Evolutionary conservation across 768 basidiomycete species (phyloP), one percentile per base, ranked within the genome.

Genomic region (Tulasnella sp.): DNA sequence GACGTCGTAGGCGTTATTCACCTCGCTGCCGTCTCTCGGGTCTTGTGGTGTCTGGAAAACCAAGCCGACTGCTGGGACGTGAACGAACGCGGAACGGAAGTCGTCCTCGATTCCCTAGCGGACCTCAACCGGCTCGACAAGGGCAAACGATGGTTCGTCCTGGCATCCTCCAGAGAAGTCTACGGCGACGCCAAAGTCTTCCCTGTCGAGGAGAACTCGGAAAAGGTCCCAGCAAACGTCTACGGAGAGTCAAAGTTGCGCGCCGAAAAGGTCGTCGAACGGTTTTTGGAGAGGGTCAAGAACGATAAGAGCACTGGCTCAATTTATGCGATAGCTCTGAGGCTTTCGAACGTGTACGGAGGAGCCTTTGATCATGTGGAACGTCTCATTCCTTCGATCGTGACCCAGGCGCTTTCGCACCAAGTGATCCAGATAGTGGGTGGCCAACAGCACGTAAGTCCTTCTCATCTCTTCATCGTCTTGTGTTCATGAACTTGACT

Each of bases 341-440:
- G 79, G 11, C 78, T 78, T n/a, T 69, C 75, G 17, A 77, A 77
- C 34, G 75, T 80, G 22, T 80, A 80, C 44, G 80, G 80, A 5
- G 77, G 74, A 32, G 71, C 75, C 0, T 73, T 74, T 8, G 78
- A 78, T 66, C 74, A 78, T 37, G 73, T 76, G 12, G 76, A 79
- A 16, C 71, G 78, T 3, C 75, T 79, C 64, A 71, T 80, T 32
- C 76, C 78, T 3, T 72, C 75, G 5, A 64, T 80, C 22, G 67
- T 79, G 32, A 73, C 72, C 17, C 75, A 77, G 52, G 77, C 79
- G 7, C 71, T 80, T 16, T 77, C 76, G 14, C 76, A 78, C 52
- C 62, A 77, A 29, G 75, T 77, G 0, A 77, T 80, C 16, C 80
- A 80, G 75, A 76, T 77, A 62, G 59, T 75, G n/a, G 76, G 76